phyloP scores from a whole-genome alignment of 148 eudicot genomes.

The Vaccinium macrocarpon region DNA sequence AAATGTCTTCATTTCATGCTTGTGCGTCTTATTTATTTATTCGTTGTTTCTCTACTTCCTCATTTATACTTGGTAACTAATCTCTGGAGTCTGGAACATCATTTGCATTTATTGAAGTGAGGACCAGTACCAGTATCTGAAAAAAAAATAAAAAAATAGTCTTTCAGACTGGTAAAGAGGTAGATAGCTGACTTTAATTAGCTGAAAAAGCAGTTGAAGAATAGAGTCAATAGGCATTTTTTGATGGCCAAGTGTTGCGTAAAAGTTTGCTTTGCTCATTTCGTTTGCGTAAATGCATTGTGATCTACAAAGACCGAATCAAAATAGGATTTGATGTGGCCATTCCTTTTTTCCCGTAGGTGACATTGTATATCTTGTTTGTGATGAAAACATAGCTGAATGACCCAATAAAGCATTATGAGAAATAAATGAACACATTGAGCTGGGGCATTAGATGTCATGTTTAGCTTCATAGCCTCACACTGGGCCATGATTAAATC shows the following conservation, averaged over 20 bases:
- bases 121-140: not conserved
- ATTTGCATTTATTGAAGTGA: not conserved
- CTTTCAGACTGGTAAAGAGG: not conserved
- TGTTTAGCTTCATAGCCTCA: not conserved
- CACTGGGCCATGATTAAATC: not conserved
- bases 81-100: not conserved
- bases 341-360: not conserved
- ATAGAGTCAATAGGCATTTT: not conserved
- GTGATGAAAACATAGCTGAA: not conserved
- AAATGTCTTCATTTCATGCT: not conserved
- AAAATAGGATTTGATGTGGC: not conserved
- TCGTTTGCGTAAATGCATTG: not conserved
- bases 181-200: not conserved
- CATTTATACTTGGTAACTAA: not conserved
- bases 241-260: not conserved
- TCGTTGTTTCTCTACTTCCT: not conserved
- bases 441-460: not conserved
- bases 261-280: not conserved
- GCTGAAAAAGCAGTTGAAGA: not conserved
- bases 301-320: not conserved
- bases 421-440: not conserved
- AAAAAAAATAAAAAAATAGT: not conserved
- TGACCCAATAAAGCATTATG: conserved; percentile 2
- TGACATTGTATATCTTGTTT: not conserved
- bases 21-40: not conserved